phyloP scores from a whole-genome alignment of 805 yeast genomes.

The Candida methanosorbosa region DNA sequence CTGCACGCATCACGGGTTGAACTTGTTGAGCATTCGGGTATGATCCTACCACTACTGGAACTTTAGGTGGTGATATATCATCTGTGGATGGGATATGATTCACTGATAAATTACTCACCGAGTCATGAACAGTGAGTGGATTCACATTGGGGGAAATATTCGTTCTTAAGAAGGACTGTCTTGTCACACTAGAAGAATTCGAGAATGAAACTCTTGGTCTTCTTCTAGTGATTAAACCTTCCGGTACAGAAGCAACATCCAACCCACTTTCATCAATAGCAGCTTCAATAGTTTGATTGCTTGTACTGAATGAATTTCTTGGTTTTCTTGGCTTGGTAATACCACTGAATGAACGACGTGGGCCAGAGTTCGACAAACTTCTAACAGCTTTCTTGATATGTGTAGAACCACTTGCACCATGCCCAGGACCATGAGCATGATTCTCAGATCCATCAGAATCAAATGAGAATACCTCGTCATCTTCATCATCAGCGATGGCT shows the following conservation, averaged over 20 bases:
- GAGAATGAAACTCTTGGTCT: constrained; percentile 27
- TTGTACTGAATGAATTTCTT: constrained; percentile 20
- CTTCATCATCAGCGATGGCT: constrained; percentile 32
- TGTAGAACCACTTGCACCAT: too few species aligned
- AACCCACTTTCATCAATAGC: constrained; percentile 1
- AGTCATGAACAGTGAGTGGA: constrained; percentile 17
- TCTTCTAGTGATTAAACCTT: constrained; percentile 14
- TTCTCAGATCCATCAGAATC: constrained; percentile 12
- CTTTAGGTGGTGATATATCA: constrained; percentile 4
- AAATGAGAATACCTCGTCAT: constrained; percentile 24
- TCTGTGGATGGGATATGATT: constrained; percentile 13
- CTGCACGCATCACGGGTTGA: too few species aligned
- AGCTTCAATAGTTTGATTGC: background rate
- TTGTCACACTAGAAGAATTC: constrained; percentile 21
- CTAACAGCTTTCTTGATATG: background rate
- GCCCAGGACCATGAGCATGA: too few species aligned
- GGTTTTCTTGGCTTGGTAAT: constrained; percentile 26
- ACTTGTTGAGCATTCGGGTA: constrained; percentile 1
- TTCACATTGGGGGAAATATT: constrained; percentile 19
- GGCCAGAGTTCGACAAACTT: background rate
- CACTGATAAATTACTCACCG: constrained; percentile 17
- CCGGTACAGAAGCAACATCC: constrained; percentile 19
- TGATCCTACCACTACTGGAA: background rate
- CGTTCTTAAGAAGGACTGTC: constrained; percentile 33
- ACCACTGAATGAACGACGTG: constrained; percentile 22